Base-by-base conservation (phyloP, 2,329 filamentous ascomycete genomes). In the Fusarium agapanthi region DNA sequence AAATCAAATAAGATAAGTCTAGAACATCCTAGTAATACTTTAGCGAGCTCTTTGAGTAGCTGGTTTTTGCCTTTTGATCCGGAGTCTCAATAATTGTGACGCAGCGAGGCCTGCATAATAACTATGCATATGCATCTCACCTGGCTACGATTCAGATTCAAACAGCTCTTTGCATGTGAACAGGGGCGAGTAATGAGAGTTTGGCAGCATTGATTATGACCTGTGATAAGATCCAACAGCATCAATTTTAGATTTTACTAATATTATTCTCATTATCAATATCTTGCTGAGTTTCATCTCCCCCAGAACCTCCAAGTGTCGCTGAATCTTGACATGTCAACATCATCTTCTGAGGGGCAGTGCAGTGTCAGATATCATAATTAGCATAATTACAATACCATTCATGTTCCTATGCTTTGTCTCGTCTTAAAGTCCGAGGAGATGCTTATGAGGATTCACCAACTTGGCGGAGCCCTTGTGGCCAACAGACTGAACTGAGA, bases 231-330 rank as follows among this genome's bases (percentile, higher is more conserved):
- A 53, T 40, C 22, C 16, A 41, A 18, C 6, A 53, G n/a, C 20
- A 28, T 32, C 32, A 37, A 32, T 14, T 41, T 47, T 38, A 28
- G 4, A 47, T 28, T 53, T 69, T 53, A 58, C 30, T 69, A 69
- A 69, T 69, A 44, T 14, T 26, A 65, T 62, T 15, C 26, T 37
- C 41, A 43, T 63, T 63, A 62, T 68, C 65, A 41, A 22, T 26
- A 32, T 37, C 32, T 38, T 47, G n/a, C 32, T 41, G 16, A 43
- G 38, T 67, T 62, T 62, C 30, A 18, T 28, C 41, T 43, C 18
- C 26, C n/a, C 18, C 24, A 63, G 38, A 51, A 48, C 22, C 30
- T 41, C 32, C 24, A 40, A 24, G 22, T 41, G 34, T 40, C 12
- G 34, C 35, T 32, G n/a, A 43, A 16, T 34, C 22, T 30, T 28